Base-by-base conservation (phyloP, 352 stramenopile genomes). In the Phytophthora tubulina region DNA sequence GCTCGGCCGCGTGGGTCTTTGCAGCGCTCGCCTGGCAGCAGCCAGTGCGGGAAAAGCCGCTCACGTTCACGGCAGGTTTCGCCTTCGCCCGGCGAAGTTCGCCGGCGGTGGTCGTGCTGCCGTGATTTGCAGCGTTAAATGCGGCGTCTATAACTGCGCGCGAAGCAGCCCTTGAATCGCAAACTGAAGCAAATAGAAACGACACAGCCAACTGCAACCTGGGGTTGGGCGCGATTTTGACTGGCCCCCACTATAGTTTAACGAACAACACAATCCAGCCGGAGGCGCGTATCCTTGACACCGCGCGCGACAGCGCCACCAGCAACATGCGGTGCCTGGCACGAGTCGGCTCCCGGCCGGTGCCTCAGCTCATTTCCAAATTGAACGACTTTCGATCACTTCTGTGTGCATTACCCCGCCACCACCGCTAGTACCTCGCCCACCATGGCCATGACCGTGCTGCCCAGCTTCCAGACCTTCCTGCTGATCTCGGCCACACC, bases 401-500 rank as follows among this genome's bases (percentile, higher is more conserved):
- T 52, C 17, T 3, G 49, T 60, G 48, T 57, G 33, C n/a, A 49
- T 44, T 2, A 27, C 21, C 21, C 21, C 21, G 21, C 21, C 21
- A 21, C 31, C 32, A 46, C 38, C 14, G 42, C 44, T 46, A 35
- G 44, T 54, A 31, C 35, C 41, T 44, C 30, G 46, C 50, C 35
- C 58, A 63, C 48, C 63, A 80, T 86, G 78, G 64, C 75, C 63
- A 76, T 85, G 76, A 84, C 76, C 17, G 55, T 86, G 30, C 66
- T 90, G 36, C 82, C 82, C 30, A 87, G 76, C 60, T 90, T 90
- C 70, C 78, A 90, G 63, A 75, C 73, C 21, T 90, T 90, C 70
- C 58, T 90, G 38, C 71, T 80, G 61, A 84, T 72, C 49, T 73
- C 82, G 21, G 66, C 67, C 32, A 72, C 72, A 33, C 54, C 44